Percentiles rank a stretch among this genome's conserved stretches.
These are phyloP conservation scores for Pythium dissotocum DNA, from an alignment of 352 stramenopile species.

Conservation along the genomic window DNA sequence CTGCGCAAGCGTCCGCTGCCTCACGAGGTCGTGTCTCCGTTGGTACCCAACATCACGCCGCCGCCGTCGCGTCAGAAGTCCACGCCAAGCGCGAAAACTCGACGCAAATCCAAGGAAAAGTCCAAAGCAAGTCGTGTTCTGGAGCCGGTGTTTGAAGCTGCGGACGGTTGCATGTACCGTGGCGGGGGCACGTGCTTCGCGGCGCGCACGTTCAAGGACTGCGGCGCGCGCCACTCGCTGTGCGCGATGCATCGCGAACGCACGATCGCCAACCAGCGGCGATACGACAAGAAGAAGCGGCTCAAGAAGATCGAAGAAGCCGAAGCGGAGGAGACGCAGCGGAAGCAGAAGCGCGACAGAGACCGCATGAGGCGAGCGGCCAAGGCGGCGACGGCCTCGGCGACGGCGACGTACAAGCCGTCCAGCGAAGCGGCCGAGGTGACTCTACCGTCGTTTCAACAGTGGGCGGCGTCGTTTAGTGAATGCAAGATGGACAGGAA, in stretches of 20 bases:
- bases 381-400: not conserved
- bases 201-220: constrained; percentile 13
- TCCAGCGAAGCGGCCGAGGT: no score
- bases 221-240: constrained; percentile 26
- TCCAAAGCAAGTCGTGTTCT: not conserved
- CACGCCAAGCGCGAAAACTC: not conserved
- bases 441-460: not conserved
- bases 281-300: constrained; percentile 24
- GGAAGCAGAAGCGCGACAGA: not conserved
- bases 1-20: constrained; percentile 21
- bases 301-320: not conserved
- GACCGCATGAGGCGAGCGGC: not conserved
- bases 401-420: not conserved
- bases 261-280: constrained; percentile 19
- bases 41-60: not conserved
- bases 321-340: not conserved
- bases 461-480: not conserved
- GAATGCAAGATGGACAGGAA: not conserved
- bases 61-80: not conserved
- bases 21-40: not conserved
- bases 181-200: constrained; percentile 2
- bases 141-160: not conserved
- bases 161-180: constrained; percentile 17
- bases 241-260: constrained; percentile 23
- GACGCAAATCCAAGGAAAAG: not conserved